A percentile compares a stretch with the other conserved stretches of the same genome.
Evolutionary conservation across 176 grass and related monocot species (phyloP).

Genomic region (Thalia dealbata): DNA sequence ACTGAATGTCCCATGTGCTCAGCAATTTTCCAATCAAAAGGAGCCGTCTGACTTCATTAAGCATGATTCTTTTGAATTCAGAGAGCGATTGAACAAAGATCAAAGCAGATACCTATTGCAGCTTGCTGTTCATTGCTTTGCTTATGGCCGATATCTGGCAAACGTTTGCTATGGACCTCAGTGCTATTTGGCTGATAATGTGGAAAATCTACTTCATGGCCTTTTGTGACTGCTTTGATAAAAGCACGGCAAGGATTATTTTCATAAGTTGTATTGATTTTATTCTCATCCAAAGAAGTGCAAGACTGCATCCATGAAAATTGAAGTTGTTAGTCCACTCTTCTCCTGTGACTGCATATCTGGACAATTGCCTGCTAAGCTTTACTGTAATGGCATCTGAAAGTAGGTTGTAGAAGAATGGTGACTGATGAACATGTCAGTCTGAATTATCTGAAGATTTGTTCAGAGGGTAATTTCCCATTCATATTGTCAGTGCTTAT

Average conservation of each 20-base stretch:
- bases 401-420: neutral
- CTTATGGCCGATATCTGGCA: constrained; percentile 56
- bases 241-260: neutral
- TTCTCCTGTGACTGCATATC: neutral
- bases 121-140: constrained; percentile 56
- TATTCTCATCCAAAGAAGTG: neutral
- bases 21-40: constrained; percentile 19
- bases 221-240: neutral
- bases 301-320: neutral
- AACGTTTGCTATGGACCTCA: constrained; percentile 58
- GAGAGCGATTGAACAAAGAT: constrained; percentile 14
- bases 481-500: too few species aligned
- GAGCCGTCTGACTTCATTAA: neutral
- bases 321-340: neutral
- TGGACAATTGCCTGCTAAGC: neutral
- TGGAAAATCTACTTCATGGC: neutral
- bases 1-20: constrained; percentile 17
- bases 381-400: neutral
- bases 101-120: constrained; percentile 32
- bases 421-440: neutral
- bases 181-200: constrained; percentile 13
- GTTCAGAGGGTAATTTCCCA: too few species aligned
- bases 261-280: neutral
- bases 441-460: neutral
- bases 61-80: constrained; percentile 16